Conservation (phyloP, 345 rosid species). For the Salix viminalis region DNA sequence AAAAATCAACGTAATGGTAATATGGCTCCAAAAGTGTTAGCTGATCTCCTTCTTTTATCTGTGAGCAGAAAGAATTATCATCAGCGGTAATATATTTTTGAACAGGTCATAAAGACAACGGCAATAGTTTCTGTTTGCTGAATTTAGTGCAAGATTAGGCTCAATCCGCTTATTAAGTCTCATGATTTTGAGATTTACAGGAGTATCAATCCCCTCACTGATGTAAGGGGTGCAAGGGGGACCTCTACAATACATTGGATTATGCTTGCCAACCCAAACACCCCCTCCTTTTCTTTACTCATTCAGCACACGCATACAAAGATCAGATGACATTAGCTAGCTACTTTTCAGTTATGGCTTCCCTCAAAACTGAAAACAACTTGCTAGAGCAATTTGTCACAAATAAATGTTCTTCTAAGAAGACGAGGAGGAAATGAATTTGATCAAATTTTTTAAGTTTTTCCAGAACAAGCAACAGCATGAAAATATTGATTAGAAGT, state of each 20-base stretch:
- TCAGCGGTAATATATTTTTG: background rate
- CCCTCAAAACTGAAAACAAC: background rate
- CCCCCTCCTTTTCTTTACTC: background rate
- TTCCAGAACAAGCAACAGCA: background rate
- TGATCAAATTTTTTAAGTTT: no score
- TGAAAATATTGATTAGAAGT: background rate
- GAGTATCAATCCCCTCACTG: background rate
- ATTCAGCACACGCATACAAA: background rate
- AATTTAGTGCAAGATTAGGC: background rate
- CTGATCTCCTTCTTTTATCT: slow-evolving; percentile 73
- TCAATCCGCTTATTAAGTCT: background rate
- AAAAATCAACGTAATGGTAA: slow-evolving; percentile 36
- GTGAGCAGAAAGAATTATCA: slow-evolving; percentile 14
- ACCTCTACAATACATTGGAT: background rate
- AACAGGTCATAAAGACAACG: background rate
- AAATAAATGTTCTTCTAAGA: background rate
- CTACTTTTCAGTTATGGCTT: background rate
- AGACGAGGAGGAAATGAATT: background rate
- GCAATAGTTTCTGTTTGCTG: background rate
- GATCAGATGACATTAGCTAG: background rate
- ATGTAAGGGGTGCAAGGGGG: background rate
- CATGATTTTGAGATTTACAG: background rate
- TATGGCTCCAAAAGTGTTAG: slow-evolving; percentile 47
- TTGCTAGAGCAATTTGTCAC: background rate
- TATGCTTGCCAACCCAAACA: background rate